Conservation (phyloP, 345 rosid species). For the Laguncularia racemosa region DNA sequence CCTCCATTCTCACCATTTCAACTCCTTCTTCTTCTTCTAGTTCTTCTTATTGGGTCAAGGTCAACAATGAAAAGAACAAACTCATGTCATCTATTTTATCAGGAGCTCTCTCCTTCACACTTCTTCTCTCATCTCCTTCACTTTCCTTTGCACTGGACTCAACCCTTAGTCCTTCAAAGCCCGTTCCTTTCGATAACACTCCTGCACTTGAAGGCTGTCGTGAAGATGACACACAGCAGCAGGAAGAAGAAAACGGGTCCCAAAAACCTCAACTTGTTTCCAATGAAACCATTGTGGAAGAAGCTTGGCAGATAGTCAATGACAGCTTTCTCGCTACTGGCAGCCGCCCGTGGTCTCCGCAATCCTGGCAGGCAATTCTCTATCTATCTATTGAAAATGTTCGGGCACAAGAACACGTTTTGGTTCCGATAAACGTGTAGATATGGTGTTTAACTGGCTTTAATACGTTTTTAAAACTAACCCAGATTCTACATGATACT, state of each 20-base stretch:
- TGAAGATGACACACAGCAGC: constrained; percentile 23
- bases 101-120: constrained; percentile 27
- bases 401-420: too few relatives aligned
- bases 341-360: constrained; percentile 54
- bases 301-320: constrained; percentile 91
- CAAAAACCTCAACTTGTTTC: constrained; percentile 19
- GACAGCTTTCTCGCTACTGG: constrained; percentile 56
- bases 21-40: not conserved
- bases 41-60: not conserved
- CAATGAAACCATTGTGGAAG: constrained; percentile 67
- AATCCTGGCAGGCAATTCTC: constrained; percentile 56
- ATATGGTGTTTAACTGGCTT: too few relatives aligned
- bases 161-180: constrained; percentile 12
- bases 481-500: too few relatives aligned
- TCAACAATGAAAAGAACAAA: not conserved
- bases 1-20: too few relatives aligned
- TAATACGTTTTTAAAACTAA: too few relatives aligned
- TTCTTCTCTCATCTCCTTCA: constrained; percentile 47
- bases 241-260: constrained; percentile 24
- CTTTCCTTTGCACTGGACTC: constrained; percentile 29
- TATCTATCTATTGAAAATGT: not conserved
- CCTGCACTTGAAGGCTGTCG: constrained; percentile 38
- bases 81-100: not conserved
- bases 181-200: not conserved
- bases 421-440: too few relatives aligned